Base-by-base conservation (phyloP, 1,139 yeast species). In the Pichia sp. region DNA sequence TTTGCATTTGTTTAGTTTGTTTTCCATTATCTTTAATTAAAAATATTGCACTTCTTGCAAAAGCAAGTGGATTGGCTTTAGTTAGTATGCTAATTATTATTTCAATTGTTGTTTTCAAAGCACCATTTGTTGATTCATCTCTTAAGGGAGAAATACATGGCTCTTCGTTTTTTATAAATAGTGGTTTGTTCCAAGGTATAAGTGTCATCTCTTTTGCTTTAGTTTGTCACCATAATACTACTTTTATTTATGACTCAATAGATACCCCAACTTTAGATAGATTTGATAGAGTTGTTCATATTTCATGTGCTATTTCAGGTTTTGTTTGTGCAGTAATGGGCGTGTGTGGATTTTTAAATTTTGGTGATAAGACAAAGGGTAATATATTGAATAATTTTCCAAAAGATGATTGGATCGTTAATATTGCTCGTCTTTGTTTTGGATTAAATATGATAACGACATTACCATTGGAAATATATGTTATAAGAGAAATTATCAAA, bases 381-480 rank as follows among this genome's bases (percentile, higher is more conserved):
- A 90, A 90, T 56, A 74, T 90, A 30, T 68, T 90, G 44, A 90
- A 90, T 65, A 90, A 89, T 61, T 90, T 90, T 65, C 84, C 87
- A 23, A 71, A 80, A 43, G 75, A 78, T 57, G 96, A 89, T 59
- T 67, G 70, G 55, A 69, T 78, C 61, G 86, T 87, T 37, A 90
- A 89, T 54, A 68, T 90, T 34, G 97, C 97, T 0, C 71, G 97
- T 45, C 78, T 90, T 55, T 87, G 96, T 56, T 90, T 90, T 64
- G 97, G 97, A 0, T 71, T 90, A 56, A 90, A 90, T 58, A 90
- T 90, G 97, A 71, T 90, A 49, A 90, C 97, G 0, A 90, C 97
- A 0, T 80, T 87, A 55, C 97, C 97, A 0, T 65, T 90, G 41
- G 97, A 90, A 61, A 76, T 90, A 0, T 89, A 89, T 61, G 97